Evolutionary conservation across 768 basidiomycete species (phyloP), one percentile per base, ranked within the genome.

Genomic region (Hypholoma sublateritium): DNA sequence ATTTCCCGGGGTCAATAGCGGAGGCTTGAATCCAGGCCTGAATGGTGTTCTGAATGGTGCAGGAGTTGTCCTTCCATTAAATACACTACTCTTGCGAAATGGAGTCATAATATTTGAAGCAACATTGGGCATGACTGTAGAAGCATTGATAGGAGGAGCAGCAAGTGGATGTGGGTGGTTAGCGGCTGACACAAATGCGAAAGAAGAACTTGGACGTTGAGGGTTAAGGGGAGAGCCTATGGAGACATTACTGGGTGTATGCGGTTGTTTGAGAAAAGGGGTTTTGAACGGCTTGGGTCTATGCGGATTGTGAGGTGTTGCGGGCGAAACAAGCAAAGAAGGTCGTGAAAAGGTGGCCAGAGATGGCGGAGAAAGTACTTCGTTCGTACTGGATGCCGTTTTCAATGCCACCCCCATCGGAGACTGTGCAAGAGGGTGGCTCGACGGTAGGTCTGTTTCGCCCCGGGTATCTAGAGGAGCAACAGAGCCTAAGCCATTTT

Each of bases 31-130:
- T 24, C 79, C 80, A 5, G 69, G 52, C 63, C 87, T 89, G 67
- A 89, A 88, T 0, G 86, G 86, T 1, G 86, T 87, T 6, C 79
- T 69, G 58, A 87, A 87, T n/a, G 74, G 74, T 9, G 74, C 70
- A 34, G 76, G 70, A 5, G 69, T 68, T 28, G 58, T 67, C 49
- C 68, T 69, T 21, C 55, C 25, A 22, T 34, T 48, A 17, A 44
- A 28, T 6, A 44, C 35, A 28, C 50, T 57, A 25, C 44, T 45
- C 19, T 41, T 53, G 2, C 60, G 55, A n/a, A 62, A 32, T 28
- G 63, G 51, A 25, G 57, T 58, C 22, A 47, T 22, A 43, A 58
- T 57, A 12, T 3, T 28, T 34, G 3, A 17, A 41, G 57, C 35
- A 50, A 22, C 7, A 34, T 14, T 36, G 42, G 36, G 35, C 37